Base-by-base conservation (phyloP, 2,329 filamentous ascomycete species). In the Zasmidium citrigriseum region DNA sequence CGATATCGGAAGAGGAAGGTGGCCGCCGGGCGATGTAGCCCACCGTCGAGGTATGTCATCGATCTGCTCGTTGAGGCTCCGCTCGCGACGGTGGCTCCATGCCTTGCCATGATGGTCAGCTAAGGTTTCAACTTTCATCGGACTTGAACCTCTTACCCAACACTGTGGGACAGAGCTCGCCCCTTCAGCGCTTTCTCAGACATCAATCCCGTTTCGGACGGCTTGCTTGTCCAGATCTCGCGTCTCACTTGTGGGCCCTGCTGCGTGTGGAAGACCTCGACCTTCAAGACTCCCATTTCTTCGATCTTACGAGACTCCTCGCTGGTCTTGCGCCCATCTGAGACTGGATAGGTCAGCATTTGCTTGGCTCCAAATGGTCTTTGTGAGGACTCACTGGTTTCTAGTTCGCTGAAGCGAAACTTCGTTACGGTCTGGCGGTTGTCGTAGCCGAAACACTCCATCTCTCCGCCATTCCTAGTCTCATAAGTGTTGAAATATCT, bases 1-100 rank as follows among this genome's bases (percentile, higher is more conserved):
- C 62, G 61, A 55, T 68, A 70, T 4, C 54, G 25, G 59, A 69
- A 68, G n/a, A 63, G 48, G 52, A 66, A 62, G 1, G 34, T 62
- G 4, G 18, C n/a, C n/a, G n/a, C n/a, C n/a, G n/a, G n/a, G n/a
- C 7, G 34, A 41, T 41, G 34, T 41, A 11, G 16, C 34, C 16
- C 5, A 41, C 16, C 12, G 12, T 4, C 7, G 4, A n/a, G 14
- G 7, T 41, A 10, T 41, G 34, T 41, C 34, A 9, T n/a, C 5
- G 5, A 4, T 16, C 18, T 41, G 5, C n/a, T n/a, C n/a, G n/a
- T n/a, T n/a, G n/a, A n/a, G n/a, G n/a, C n/a, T n/a, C n/a, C n/a
- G 34, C 34, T 11, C 7, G 34, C 7, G 14, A 10, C 7, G 18
- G 14, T 16, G 34, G 5, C 34, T 7, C 25, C n/a, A 10, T 22